These are phyloP conservation scores for Tolypocladium sp. DNA, from an alignment of 2,329 filamentous ascomycete species.

Conservation along the genomic window DNA sequence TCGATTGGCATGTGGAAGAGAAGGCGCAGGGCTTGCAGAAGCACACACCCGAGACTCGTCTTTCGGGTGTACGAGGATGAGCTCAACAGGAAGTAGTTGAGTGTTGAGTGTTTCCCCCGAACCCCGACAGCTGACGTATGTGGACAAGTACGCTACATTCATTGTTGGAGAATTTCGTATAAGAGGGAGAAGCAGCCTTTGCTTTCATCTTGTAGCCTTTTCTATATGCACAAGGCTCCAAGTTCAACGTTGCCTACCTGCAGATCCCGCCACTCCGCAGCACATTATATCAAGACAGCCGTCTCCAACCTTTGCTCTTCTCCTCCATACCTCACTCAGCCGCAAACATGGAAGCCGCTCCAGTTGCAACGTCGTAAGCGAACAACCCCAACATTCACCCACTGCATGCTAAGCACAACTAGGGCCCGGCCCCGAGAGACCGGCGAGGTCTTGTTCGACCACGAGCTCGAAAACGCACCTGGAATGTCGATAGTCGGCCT, in stretches of 20 bases:
- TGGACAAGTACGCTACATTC: not conserved
- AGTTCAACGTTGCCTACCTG: not conserved
- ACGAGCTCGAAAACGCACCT: constrained; percentile 27
- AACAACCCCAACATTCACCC: not conserved
- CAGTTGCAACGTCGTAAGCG: not conserved
- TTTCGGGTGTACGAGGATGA: not conserved
- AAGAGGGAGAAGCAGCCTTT: not conserved
- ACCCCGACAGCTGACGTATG: not conserved
- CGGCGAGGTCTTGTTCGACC: constrained; percentile 5
- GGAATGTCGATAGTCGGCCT: constrained; percentile 30
- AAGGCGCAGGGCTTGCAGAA: not conserved
- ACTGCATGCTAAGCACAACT: not conserved
- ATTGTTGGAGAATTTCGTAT: not conserved
- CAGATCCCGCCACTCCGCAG: not conserved
- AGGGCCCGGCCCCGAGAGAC: constrained; percentile 6
- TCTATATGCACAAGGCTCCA: not conserved
- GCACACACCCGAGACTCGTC: not conserved
- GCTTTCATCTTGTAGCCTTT: not conserved
- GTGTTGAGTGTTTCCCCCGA: not conserved
- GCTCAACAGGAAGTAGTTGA: not conserved
- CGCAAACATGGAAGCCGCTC: not conserved
- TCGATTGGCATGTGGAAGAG: not conserved
- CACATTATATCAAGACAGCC: not conserved
- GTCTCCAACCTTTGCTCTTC: not conserved
- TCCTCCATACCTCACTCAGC: not conserved